Evolutionary conservation across 345 rosid species (phyloP).

Genomic region (Schrenkiella parvula): DNA sequence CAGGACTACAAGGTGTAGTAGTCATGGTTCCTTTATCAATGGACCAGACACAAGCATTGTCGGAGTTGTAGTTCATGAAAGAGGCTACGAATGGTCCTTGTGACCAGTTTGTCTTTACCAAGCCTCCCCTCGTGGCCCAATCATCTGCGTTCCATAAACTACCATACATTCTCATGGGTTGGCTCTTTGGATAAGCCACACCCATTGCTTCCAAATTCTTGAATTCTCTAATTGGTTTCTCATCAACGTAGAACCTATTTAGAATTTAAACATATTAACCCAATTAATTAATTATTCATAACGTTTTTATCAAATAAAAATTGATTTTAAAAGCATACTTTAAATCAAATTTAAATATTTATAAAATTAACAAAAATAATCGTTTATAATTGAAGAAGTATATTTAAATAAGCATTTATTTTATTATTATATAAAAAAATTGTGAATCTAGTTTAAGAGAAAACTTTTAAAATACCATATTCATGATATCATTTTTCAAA

Average conservation of each 20-base stretch:
- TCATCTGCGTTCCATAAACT: slow-evolving; percentile 76
- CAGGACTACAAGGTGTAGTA: slow-evolving; percentile 13
- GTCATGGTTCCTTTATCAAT: slow-evolving; percentile 15
- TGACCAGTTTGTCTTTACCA: slow-evolving; percentile 61
- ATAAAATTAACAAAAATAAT: neutral
- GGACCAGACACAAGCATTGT: slow-evolving; percentile 48
- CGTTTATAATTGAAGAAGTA: no score
- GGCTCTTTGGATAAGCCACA: slow-evolving; percentile 55
- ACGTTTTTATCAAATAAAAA: neutral
- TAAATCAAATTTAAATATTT: neutral
- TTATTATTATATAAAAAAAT: no score
- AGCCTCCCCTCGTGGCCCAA: slow-evolving; percentile 76
- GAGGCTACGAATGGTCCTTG: slow-evolving; percentile 65
- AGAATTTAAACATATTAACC: neutral
- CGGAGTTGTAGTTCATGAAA: slow-evolving; percentile 49
- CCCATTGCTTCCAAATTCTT: slow-evolving; percentile 61
- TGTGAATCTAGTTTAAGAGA: no score
- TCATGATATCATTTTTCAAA: no score
- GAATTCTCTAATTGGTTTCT: slow-evolving; percentile 72
- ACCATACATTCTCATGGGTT: slow-evolving; percentile 57
- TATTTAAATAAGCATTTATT: no score
- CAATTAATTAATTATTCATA: neutral
- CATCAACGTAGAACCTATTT: slow-evolving; percentile 22
- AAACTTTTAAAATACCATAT: no score
- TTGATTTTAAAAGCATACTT: neutral